phyloP scores from a whole-genome alignment of 2,329 filamentous ascomycete species.

The Sarocladiaceae sp. region DNA sequence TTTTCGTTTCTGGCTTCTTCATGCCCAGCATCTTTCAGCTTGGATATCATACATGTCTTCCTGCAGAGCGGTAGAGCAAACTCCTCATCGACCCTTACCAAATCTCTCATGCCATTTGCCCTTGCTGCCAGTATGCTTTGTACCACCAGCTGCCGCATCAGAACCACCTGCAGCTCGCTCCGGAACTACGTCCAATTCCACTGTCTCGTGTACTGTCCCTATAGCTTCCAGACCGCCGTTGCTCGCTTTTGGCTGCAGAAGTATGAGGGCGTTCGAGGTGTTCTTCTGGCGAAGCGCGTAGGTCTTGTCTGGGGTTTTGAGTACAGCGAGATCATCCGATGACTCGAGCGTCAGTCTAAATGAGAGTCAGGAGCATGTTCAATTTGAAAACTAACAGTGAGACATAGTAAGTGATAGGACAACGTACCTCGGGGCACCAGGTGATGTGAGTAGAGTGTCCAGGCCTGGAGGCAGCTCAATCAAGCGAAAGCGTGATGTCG shows the following conservation, averaged over 20 bases:
- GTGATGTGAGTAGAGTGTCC: slow-evolving; percentile 49
- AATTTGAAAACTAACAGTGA: no score
- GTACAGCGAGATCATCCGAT: slow-evolving; percentile 44
- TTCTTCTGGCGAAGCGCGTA: slow-evolving; percentile 63
- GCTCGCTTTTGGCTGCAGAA: slow-evolving; percentile 36
- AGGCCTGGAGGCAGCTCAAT: slow-evolving; percentile 60
- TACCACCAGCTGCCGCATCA: slow-evolving; percentile 16
- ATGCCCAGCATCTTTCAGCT: neutral
- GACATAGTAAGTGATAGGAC: slow-evolving; percentile 1
- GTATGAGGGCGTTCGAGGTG: slow-evolving; percentile 61
- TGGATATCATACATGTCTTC: neutral
- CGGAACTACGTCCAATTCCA: slow-evolving; percentile 50
- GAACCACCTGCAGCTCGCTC: slow-evolving; percentile 23
- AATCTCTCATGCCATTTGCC: slow-evolving; percentile 61
- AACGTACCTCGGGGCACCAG: slow-evolving; percentile 48
- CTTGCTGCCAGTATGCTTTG: slow-evolving; percentile 25
- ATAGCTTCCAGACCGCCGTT: slow-evolving; percentile 40
- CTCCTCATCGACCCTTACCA: slow-evolving; percentile 38
- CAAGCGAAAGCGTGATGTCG: slow-evolving; percentile 50
- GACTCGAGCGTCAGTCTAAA: slow-evolving; percentile 47
- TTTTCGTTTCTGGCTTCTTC: neutral
- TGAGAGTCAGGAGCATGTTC: no score
- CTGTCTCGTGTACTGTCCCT: slow-evolving; percentile 56
- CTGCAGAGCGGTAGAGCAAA: neutral
- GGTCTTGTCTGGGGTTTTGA: slow-evolving; percentile 46